phyloP scores from a whole-genome alignment of 768 basidiomycete species.

The Boletus vinaceobasis region DNA sequence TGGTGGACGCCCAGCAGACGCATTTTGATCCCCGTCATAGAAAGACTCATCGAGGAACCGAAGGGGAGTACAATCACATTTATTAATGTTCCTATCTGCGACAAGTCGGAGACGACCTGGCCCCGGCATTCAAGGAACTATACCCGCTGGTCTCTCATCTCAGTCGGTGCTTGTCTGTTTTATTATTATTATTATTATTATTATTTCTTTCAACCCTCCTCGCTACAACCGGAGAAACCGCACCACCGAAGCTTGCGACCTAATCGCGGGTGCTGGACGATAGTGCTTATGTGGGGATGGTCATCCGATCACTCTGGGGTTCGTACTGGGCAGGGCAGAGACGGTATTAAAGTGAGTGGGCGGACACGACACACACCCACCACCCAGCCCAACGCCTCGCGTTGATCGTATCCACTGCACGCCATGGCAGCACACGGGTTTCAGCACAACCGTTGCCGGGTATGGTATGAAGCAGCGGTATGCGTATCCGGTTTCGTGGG shows the following conservation, averaged over 20 bases:
- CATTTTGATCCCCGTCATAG: conserved; percentile 24
- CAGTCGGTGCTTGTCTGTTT: conserved; percentile 6
- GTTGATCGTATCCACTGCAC: neutral
- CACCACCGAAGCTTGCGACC: conserved; percentile 20
- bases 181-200: conserved; percentile 1
- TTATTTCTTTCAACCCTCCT: conserved; percentile 16
- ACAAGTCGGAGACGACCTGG: neutral
- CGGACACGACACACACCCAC: too few relatives aligned
- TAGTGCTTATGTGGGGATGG: neutral
- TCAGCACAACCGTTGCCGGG: conserved; percentile 2
- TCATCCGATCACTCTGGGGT: conserved; percentile 1
- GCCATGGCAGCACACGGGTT: neutral
- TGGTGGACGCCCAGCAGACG: neutral
- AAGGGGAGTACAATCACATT: neutral
- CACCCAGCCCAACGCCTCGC: conserved; percentile 5
- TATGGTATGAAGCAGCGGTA: neutral
- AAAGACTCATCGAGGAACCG: conserved; percentile 6
- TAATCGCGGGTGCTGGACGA: neutral
- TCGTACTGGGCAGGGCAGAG: neutral
- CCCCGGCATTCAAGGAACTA: conserved; percentile 18
- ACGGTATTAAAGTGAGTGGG: conserved; percentile 13
- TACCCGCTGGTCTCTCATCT: neutral
- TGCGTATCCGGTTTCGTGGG: conserved; percentile 1
- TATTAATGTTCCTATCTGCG: neutral
- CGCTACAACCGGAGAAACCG: conserved; percentile 14